Base-by-base conservation (phyloP, 192 early-diverging fungal genomes). In the Coemansia umbellata region DNA sequence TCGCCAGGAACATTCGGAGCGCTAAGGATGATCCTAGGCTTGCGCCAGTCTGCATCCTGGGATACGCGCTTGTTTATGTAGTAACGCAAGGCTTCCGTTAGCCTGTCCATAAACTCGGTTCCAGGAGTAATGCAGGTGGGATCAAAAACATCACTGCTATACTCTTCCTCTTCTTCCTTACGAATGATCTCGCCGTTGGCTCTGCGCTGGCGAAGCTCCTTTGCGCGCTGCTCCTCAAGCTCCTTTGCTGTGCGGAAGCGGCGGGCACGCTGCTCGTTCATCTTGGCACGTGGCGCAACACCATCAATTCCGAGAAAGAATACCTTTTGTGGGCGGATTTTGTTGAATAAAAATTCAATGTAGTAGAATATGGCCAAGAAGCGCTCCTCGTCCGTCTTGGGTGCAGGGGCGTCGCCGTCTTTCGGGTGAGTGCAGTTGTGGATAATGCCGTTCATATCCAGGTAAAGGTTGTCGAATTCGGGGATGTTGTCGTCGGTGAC, bases 401-500 rank as follows among this genome's bases (percentile, higher is more conserved):
- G 83, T 56, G 91, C 93, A 45, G 90, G 85, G 3, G 82, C 85
- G 69, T 92, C 87, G 58, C 82, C 82, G 54, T 94, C 91, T 68
- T 96, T 95, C 17, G 91, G 87, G 64, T 95, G 92, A 22, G 91
- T 90, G 76, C 94, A 98, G 60, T 92, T 89, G 71, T 97, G 96
- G 68, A 98, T 91, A 51, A 98, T 94, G 27, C 96, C 96, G 66
- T 99, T 99, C 94, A 99, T 95, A 60, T 98, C 95, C 79, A 98
- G 78, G 58, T 98, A 98, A 39, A 98, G 80, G 63, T 96, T 96
- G 77, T 97, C 94, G 71, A 94, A 97, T 69, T 95, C 92, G 35
- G 95, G 95, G 59, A 97, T 95, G 50, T 82, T 77, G 70, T 89
- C 92, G 63, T 95, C 91, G 27, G 82, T 81, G 35, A 97, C 88